Evolutionary conservation across 1,139 yeast genomes (phyloP), one percentile per base, ranked within the genome.

Genomic region (Lodderomyces parapsilosis): DNA sequence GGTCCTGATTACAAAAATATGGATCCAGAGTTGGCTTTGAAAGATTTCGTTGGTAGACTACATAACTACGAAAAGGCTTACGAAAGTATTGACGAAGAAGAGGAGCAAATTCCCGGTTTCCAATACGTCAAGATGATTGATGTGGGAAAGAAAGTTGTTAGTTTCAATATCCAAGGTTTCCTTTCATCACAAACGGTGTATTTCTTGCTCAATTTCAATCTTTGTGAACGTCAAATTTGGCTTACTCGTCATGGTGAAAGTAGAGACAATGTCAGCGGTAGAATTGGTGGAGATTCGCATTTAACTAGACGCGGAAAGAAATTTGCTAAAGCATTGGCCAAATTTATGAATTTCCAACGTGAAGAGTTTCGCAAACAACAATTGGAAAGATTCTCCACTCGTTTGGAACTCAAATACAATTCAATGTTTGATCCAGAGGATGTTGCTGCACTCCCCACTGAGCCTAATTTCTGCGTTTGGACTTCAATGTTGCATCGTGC

Each of bases 51-150:
- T 38, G 89, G 85, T 30, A 77, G 98, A 49, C 74, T 93, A 51
- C 73, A 74, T 42, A 91, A 91, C 59, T 93, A 93, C 59, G 94
- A 90, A 60, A 81, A 77, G 54, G 97, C 95, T 0, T 93, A 93
- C 62, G 91, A 93, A 61, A 86, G 96, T 0, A 85, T 93, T 33
- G 95, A 86, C 48, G 93, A 86, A 33, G 80, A 74, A 31, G 93
- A 86, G 57, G 87, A 82, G 49, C 68, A 69, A 38, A 62, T 73
- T 27, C 78, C 76, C 8, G 78, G 78, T 8, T 79, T 86, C 50
- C 97, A 89, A 58, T 93, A 89, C 56, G 89, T 91, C 49, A 90
- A 93, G 65, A 90, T 93, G 94, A 89, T 93, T 47, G 93, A 93
- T 62, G 97, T 91, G 8, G 98, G 98, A 5, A 83, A 88, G 54